A percentile compares a stretch with the other conserved stretches of the same genome.
These are phyloP conservation scores for Begonia masoniana DNA, from an alignment of 306 rosid species.

Conservation along the genomic window DNA sequence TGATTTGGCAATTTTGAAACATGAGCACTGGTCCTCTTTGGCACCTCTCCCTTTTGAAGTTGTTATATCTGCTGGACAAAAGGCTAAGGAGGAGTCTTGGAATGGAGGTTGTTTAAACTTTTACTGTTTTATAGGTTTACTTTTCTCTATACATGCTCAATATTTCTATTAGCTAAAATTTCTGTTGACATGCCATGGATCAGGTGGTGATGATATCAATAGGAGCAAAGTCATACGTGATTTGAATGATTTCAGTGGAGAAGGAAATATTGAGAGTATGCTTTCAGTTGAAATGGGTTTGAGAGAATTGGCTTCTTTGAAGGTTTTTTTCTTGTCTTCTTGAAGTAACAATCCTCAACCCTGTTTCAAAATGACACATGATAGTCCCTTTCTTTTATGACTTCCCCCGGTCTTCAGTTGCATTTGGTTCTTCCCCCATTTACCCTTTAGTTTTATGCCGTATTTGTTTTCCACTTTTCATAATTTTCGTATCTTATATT, in stretches of 20 bases:
- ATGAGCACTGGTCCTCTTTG: constrained; percentile 85
- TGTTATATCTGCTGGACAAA: constrained; percentile 90
- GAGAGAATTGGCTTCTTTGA: constrained; percentile 69
- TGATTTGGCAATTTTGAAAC: constrained; percentile 66
- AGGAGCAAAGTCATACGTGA: constrained; percentile 54
- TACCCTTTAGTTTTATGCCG: not conserved
- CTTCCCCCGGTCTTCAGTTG: not conserved
- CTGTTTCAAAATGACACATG: too few relatives aligned
- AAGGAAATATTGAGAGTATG: constrained; percentile 95
- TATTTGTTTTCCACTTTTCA: not conserved
- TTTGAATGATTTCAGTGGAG: constrained; percentile 75
- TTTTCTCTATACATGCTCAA: not conserved
- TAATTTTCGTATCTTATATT: constrained; percentile 1
- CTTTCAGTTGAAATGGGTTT: constrained; percentile 95
- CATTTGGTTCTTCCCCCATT: not conserved
- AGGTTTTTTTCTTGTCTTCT: constrained; percentile 28
- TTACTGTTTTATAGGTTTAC: not conserved
- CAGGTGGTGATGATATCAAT: constrained; percentile 59
- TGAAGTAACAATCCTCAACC: too few relatives aligned
- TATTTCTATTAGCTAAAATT: not conserved
- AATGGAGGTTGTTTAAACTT: constrained; percentile 30
- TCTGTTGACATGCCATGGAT: constrained; percentile 12
- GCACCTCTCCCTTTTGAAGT: constrained; percentile 96
- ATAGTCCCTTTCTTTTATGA: not conserved
- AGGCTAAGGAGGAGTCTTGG: constrained; percentile 93